A percentile compares a stretch with the other conserved stretches of the same genome.
Conservation (phyloP, 75 land plant genomes). For the Pinus tabuliformis region DNA sequence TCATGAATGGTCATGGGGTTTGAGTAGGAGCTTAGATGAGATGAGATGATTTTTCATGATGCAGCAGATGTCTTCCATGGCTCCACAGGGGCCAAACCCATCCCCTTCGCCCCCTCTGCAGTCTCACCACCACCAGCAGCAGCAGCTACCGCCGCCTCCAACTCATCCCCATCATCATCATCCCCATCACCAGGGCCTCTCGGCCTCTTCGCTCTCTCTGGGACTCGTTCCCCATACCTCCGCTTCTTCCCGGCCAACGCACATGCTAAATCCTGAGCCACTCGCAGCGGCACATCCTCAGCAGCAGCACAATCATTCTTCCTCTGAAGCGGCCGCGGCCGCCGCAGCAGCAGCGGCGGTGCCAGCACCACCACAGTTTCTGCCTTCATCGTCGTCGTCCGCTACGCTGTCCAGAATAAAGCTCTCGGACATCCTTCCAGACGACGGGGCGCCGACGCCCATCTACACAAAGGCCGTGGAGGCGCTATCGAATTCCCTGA, state of each 20-base stretch:
- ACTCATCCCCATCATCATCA: constrained; percentile 2
- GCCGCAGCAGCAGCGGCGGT: neutral
- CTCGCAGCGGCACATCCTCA: neutral
- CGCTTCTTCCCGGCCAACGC: neutral
- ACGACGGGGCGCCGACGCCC: constrained; percentile 72
- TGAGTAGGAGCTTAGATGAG: no score
- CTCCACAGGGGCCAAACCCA: neutral
- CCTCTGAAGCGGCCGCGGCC: neutral
- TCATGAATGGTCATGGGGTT: neutral
- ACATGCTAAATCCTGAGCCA: neutral
- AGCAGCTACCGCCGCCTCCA: neutral
- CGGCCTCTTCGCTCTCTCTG: constrained; percentile 11
- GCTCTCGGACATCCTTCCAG: constrained; percentile 65
- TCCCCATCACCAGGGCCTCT: constrained; percentile 4
- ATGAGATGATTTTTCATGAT: neutral
- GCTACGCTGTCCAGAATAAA: constrained; percentile 41
- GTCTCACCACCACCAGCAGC: neutral
- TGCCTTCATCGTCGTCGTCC: neutral
- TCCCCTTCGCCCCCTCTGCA: neutral
- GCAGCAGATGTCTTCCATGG: constrained; percentile 14
- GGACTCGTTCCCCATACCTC: constrained; percentile 6
- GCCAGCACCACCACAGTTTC: neutral
- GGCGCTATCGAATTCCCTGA: constrained; percentile 58
- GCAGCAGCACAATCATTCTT: neutral
- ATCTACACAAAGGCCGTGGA: constrained; percentile 72